phyloP scores from a whole-genome alignment of 1,139 yeast genomes.

The Sugiyamaella paludigena region DNA sequence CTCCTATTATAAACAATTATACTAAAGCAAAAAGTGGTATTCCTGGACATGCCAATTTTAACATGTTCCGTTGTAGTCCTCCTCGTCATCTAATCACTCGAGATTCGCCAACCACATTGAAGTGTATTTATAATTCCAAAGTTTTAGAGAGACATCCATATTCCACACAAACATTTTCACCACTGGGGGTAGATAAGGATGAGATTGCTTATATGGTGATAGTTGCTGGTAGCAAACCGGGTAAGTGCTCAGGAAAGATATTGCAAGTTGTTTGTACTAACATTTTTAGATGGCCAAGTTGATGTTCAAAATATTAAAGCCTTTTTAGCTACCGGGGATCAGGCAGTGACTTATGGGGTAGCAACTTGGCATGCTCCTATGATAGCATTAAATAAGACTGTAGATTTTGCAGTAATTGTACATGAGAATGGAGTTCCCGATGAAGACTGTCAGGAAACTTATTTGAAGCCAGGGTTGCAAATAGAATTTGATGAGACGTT shows the following conservation, averaged over 20 bases:
- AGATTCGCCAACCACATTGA: slow-evolving; percentile 24
- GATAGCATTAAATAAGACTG: slow-evolving; percentile 58
- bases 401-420: slow-evolving; percentile 83
- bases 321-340: slow-evolving; percentile 75
- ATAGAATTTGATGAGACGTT: slow-evolving; percentile 16
- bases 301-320: slow-evolving; percentile 60
- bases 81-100: slow-evolving; percentile 56
- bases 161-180: slow-evolving; percentile 87
- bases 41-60: slow-evolving; percentile 65
- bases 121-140: slow-evolving; percentile 50
- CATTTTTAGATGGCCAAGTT: slow-evolving; percentile 53
- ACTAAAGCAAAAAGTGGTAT: slow-evolving; percentile 47
- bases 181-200: slow-evolving; percentile 65
- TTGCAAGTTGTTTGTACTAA: slow-evolving; percentile 77
- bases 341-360: slow-evolving; percentile 82
- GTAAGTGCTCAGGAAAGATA: not conserved
- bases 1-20: slow-evolving; percentile 60
- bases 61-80: slow-evolving; percentile 77
- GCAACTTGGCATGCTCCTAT: slow-evolving; percentile 92
- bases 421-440: slow-evolving; percentile 77
- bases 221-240: slow-evolving; percentile 58
- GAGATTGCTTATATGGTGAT: slow-evolving; percentile 69
- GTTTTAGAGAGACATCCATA: slow-evolving; percentile 89
- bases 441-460: slow-evolving; percentile 81
- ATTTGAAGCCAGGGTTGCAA: slow-evolving; percentile 49